A percentile compares a stretch with the other conserved stretches of the same genome.
These are phyloP conservation scores for Jackrogersella multiformis DNA, from an alignment of 495 filamentous ascomycete genomes.

Conservation along the genomic window DNA sequence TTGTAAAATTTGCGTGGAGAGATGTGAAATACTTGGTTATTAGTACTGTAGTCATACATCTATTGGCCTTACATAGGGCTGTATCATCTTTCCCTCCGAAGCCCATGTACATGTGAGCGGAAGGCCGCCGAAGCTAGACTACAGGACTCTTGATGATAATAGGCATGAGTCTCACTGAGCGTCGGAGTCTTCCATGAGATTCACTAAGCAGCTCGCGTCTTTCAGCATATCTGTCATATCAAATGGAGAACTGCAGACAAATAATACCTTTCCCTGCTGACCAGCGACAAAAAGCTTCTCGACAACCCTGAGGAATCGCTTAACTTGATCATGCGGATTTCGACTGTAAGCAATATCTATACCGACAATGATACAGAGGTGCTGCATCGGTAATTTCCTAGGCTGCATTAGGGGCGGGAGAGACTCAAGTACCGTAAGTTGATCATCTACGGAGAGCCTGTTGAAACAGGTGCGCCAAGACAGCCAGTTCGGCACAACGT, in stretches of 20 bases:
- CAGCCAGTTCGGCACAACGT: slow-evolving; percentile 8
- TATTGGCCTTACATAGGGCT: too few species aligned
- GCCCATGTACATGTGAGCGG: too few species aligned
- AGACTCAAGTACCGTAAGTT: slow-evolving; percentile 6
- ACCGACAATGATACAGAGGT: slow-evolving; percentile 14
- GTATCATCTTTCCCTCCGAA: too few species aligned
- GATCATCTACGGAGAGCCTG: neutral
- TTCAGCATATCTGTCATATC: neutral
- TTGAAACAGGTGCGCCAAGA: neutral
- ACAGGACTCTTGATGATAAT: too few species aligned
- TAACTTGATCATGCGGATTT: neutral
- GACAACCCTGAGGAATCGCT: slow-evolving; percentile 9
- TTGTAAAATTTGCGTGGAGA: neutral
- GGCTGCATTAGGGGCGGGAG: neutral
- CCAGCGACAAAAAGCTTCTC: slow-evolving; percentile 9
- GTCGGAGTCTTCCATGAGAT: neutral
- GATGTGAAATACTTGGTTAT: too few species aligned
- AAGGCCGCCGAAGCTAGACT: too few species aligned
- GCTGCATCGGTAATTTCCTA: neutral
- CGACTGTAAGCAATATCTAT: slow-evolving; percentile 1
- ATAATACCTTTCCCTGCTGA: slow-evolving; percentile 4
- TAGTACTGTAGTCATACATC: too few species aligned
- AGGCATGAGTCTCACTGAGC: too few species aligned
- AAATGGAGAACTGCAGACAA: neutral
- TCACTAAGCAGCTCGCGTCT: neutral